These are phyloP conservation scores for Neofusicoccum laricinum DNA, from an alignment of 2,329 filamentous ascomycete genomes.

Conservation along the genomic window DNA sequence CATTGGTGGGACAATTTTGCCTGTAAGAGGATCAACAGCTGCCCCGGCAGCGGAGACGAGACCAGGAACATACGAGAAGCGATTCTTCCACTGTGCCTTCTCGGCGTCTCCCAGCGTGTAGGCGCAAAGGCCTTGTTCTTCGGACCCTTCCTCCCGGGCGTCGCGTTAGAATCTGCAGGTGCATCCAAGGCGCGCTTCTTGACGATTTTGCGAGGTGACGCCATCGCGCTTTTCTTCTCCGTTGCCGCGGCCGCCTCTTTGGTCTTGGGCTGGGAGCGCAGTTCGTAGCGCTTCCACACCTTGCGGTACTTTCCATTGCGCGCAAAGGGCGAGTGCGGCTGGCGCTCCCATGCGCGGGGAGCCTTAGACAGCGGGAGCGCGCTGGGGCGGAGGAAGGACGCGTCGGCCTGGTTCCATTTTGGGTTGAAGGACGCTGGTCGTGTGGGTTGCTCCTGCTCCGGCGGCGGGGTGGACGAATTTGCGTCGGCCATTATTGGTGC, in stretches of 20 bases:
- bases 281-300: conserved; percentile 46
- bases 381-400: conserved; percentile 39
- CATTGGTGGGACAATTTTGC: conserved; percentile 7
- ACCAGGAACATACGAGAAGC: neutral
- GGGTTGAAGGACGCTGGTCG: conserved; percentile 24
- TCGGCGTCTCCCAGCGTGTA: conserved; percentile 28
- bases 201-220: conserved; percentile 40
- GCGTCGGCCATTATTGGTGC: conserved; percentile 18
- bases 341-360: conserved; percentile 50
- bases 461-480: conserved; percentile 25
- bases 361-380: conserved; percentile 41
- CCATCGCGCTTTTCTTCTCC: conserved; percentile 20
- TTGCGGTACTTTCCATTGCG: conserved; percentile 40
- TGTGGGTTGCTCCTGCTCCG: conserved; percentile 23
- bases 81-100: neutral
- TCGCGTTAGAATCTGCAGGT: conserved; percentile 27
- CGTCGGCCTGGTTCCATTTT: conserved; percentile 41
- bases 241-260: conserved; percentile 18
- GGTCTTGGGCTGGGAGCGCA: conserved; percentile 24
- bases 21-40: neutral
- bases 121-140: conserved; percentile 33
- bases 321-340: conserved; percentile 40
- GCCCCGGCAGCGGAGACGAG: no score
- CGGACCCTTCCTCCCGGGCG: conserved; percentile 19
- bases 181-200: conserved; percentile 42